Evolutionary conservation across 2,329 filamentous ascomycete species (phyloP), one percentile per base, ranked within the genome.

Genomic region (Phoma sp.): DNA sequence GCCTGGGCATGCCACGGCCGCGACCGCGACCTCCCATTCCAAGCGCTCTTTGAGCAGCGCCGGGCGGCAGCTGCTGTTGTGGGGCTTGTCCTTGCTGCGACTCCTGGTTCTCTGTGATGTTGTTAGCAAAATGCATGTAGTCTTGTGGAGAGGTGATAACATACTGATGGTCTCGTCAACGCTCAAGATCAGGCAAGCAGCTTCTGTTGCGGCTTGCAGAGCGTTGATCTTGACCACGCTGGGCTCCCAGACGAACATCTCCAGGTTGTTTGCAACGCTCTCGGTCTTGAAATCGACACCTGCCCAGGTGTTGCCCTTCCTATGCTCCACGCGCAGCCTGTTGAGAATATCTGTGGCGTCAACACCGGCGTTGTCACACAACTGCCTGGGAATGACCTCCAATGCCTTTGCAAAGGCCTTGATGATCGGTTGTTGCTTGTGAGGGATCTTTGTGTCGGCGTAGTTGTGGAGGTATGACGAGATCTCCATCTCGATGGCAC

Each of bases 291-390:
- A 98, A 80, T 99, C 95, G 23, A 99, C 93, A 74, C 95, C 95
- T 4, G 93, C 92, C 95, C 95, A 99, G 46, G 86, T 87, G 73
- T 90, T 90, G 64, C 92, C 92, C 80, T 93, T 95, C 74, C 92
- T 87, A 81, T 99, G 95, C 84, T 97, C 93, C 55, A 98, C 95
- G 50, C 95, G 91, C 63, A 99, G 84, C 72, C 92, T 88, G 83
- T 98, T 99, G 60, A 99, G 87, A 64, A 99, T 97, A 72, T 99
- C 95, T 45, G 95, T 99, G 21, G 95, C 93, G 73, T 99, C 95
- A 74, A 99, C 98, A 60, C 95, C 95, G 50, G 95, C 95, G 72
- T 99, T 99, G 81, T 99, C 95, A 81, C 95, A 99, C 56, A 99
- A 84, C 80, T 98, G 95, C 69, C 95, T 89, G 18, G 95, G 95